These are phyloP conservation scores for Pichia sp. DNA, from an alignment of 1,139 yeast genomes.

Conservation along the genomic window DNA sequence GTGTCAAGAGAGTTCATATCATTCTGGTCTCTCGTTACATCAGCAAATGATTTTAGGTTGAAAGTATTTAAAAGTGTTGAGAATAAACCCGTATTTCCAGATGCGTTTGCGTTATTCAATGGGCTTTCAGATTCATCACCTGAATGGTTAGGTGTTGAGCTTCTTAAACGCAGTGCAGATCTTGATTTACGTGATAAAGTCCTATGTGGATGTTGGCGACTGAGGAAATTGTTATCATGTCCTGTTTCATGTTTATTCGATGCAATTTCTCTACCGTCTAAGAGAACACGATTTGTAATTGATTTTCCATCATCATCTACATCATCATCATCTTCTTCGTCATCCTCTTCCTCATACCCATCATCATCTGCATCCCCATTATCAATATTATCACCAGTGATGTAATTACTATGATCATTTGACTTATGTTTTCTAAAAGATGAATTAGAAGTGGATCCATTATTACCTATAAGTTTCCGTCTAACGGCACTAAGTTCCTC, in stretches of 20 bases:
- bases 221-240: background rate
- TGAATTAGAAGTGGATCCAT: background rate
- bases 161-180: slow-evolving; percentile 1
- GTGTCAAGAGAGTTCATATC: background rate
- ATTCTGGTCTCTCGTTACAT: slow-evolving; percentile 7
- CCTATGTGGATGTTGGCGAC: background rate
- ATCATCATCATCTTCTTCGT: slow-evolving; percentile 5
- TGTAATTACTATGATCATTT: slow-evolving; percentile 1
- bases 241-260: background rate
- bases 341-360: slow-evolving; percentile 2
- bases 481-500: slow-evolving; percentile 12
- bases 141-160: slow-evolving; percentile 12
- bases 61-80: slow-evolving; percentile 24
- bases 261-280: background rate
- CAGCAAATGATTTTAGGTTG: slow-evolving; percentile 22
- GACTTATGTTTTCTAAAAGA: background rate
- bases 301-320: slow-evolving; percentile 4
- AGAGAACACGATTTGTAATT: background rate
- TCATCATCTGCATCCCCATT: slow-evolving; percentile 1
- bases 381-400: slow-evolving; percentile 1
- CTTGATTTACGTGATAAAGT: background rate
- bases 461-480: slow-evolving; percentile 11
- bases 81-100: slow-evolving; percentile 16
- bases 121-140: background rate
- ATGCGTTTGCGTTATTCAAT: background rate